Evolutionary conservation across 768 basidiomycete species (phyloP).

Genomic region (Calocybe indica): DNA sequence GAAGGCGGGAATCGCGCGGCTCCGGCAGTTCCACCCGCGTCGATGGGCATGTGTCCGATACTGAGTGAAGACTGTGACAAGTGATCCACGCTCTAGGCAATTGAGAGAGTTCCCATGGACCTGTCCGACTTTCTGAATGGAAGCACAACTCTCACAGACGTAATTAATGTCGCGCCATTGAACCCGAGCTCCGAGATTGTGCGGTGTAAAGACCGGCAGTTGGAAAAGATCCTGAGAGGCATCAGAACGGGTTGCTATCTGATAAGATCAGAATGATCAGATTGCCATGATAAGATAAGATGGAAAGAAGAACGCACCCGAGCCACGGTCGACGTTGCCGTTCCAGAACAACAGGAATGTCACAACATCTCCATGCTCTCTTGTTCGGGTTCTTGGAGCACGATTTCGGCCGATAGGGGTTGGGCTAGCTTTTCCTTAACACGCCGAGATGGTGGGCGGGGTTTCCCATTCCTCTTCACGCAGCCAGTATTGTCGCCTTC

Average conservation of each 20-base stretch:
- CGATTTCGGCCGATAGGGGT: constrained; percentile 14
- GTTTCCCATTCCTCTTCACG: neutral
- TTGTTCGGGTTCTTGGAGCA: constrained; percentile 39
- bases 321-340: neutral
- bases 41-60: too few relatives aligned
- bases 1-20: too few relatives aligned
- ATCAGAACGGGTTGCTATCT: neutral
- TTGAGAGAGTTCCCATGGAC: too few relatives aligned
- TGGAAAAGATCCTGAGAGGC: neutral
- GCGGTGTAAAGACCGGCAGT: neutral
- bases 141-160: too few relatives aligned
- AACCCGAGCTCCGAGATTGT: too few relatives aligned
- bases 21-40: too few relatives aligned
- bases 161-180: too few relatives aligned
- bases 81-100: too few relatives aligned
- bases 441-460: neutral
- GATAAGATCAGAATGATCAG: neutral
- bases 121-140: too few relatives aligned
- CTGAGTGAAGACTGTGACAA: too few relatives aligned
- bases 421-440: constrained; percentile 4
- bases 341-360: neutral
- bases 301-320: too few relatives aligned
- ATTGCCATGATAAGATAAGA: too few relatives aligned
- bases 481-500: constrained; percentile 18
- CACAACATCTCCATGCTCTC: constrained; percentile 29